Percentiles rank a stretch among this genome's conserved stretches.
Evolutionary conservation across 352 stramenopile species (phyloP).

Genomic region (Globisporangium spinosum): DNA sequence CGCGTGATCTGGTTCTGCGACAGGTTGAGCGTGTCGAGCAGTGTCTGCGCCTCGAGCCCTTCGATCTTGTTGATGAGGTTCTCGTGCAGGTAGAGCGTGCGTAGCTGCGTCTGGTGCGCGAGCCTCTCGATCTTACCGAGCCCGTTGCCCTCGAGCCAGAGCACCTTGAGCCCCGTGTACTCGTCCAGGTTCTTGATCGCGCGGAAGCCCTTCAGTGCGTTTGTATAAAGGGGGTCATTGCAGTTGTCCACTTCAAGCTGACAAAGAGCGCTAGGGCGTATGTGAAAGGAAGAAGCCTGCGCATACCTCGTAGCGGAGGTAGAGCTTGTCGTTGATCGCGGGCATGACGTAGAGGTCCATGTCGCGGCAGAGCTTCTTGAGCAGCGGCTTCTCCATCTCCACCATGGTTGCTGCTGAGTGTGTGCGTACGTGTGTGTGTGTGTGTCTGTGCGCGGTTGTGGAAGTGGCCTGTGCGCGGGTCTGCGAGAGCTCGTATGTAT

Average conservation of each 20-base stretch:
- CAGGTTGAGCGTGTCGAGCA: constrained; percentile 77
- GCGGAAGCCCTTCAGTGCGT: constrained; percentile 66
- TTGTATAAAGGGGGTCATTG: background rate
- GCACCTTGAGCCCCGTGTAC: constrained; percentile 91
- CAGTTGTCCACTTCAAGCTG: background rate
- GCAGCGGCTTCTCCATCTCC: constrained; percentile 86
- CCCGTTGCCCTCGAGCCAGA: constrained; percentile 95
- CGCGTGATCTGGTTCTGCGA: constrained; percentile 77
- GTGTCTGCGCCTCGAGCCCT: constrained; percentile 49
- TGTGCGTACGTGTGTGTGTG: background rate
- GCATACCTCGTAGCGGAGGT: constrained; percentile 92
- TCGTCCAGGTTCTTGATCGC: constrained; percentile 93
- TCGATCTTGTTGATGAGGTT: constrained; percentile 94
- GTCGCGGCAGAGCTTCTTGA: constrained; percentile 90
- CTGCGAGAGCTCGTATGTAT: background rate
- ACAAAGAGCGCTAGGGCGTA: background rate
- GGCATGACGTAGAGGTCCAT: constrained; percentile 91
- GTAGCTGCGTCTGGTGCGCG: constrained; percentile 79
- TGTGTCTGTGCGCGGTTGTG: background rate
- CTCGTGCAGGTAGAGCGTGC: constrained; percentile 93
- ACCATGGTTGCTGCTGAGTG: constrained; percentile 35
- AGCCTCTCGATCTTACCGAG: constrained; percentile 89
- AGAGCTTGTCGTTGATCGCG: constrained; percentile 94
- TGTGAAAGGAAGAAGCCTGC: background rate
- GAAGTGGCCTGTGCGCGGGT: background rate